phyloP scores from a whole-genome alignment of 2,329 filamentous ascomycete species.

The Botrytis tulipae region DNA sequence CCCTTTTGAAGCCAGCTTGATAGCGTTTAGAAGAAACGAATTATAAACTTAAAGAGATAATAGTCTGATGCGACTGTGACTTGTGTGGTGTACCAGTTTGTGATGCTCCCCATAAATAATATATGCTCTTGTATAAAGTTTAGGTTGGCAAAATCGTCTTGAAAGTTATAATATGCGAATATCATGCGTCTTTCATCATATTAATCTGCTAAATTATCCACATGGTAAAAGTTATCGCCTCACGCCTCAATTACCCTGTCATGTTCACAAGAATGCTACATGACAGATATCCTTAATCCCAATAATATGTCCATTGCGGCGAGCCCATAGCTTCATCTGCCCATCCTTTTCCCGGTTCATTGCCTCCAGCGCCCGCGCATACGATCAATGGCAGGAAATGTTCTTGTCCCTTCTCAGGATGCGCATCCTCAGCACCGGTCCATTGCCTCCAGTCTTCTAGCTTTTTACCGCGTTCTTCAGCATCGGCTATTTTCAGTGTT shows the following conservation, averaged over 20 bases:
- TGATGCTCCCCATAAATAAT: background rate
- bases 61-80: background rate
- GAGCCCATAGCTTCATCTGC: conserved; percentile 25
- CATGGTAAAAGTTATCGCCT: too few species aligned
- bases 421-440: conserved; percentile 56
- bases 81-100: background rate
- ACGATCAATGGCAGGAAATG: conserved; percentile 61
- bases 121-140: background rate
- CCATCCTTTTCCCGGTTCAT: conserved; percentile 42
- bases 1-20: too few species aligned
- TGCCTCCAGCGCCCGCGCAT: conserved; percentile 53
- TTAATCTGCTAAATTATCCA: background rate
- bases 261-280: background rate
- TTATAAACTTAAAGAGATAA: background rate
- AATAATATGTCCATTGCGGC: conserved; percentile 31
- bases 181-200: background rate
- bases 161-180: background rate
- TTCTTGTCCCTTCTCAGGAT: conserved; percentile 56
- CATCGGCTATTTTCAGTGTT: conserved; percentile 38
- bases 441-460: conserved; percentile 49
- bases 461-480: conserved; percentile 42
- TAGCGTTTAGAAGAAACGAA: background rate
- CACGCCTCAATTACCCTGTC: background rate
- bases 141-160: background rate
- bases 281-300: conserved; percentile 20